Conservation (phyloP, 495 filamentous ascomycete genomes). For the Penicillium herquei region DNA sequence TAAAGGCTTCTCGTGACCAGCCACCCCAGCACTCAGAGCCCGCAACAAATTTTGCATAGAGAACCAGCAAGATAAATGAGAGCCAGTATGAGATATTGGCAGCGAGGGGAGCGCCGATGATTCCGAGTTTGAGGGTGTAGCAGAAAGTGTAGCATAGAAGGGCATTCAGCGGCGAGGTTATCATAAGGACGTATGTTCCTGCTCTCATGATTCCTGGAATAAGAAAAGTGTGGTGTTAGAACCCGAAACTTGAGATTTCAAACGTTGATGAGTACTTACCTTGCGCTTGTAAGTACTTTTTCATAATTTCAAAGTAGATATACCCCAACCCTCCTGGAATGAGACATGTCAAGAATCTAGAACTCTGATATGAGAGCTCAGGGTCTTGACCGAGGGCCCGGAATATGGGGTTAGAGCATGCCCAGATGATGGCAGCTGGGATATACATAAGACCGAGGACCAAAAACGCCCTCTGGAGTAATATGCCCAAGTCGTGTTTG, state of each 20-base stretch:
- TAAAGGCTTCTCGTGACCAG: constrained; percentile 61
- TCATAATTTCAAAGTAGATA: constrained; percentile 87
- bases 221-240: background rate
- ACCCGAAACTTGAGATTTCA: background rate
- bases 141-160: constrained; percentile 78
- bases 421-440: constrained; percentile 74
- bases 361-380: constrained; percentile 71
- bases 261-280: constrained; percentile 39
- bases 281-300: constrained; percentile 92
- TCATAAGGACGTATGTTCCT: constrained; percentile 80
- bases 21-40: constrained; percentile 86
- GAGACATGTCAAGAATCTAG: constrained; percentile 71
- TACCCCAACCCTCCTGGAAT: constrained; percentile 88
- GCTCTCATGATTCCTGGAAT: constrained; percentile 74
- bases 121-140: constrained; percentile 64
- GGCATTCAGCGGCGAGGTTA: constrained; percentile 79
- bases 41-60: constrained; percentile 69
- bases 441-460: constrained; percentile 73
- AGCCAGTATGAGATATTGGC: constrained; percentile 86
- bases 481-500: constrained; percentile 76
- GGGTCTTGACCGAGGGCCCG: constrained; percentile 74
- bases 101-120: constrained; percentile 80
- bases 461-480: constrained; percentile 78
- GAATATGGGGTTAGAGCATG: constrained; percentile 75
- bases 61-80: constrained; percentile 73